These are phyloP conservation scores for Ammopiptanthus mongolicus DNA, from an alignment of 306 rosid species.

Conservation along the genomic window DNA sequence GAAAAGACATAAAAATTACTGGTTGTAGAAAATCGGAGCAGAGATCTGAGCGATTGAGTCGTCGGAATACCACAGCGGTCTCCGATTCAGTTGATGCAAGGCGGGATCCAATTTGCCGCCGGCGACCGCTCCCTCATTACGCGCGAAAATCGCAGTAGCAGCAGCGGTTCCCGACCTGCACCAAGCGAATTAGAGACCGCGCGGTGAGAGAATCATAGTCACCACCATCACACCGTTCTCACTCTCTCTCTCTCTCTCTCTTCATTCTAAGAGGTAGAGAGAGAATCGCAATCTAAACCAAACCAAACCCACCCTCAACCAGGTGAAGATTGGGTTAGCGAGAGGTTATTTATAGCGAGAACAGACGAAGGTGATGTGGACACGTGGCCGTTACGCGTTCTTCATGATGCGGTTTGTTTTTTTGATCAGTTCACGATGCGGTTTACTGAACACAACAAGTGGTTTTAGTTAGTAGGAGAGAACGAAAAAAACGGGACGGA, in stretches of 20 bases:
- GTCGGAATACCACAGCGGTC: conserved; percentile 44
- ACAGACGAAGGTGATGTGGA: conserved; percentile 21
- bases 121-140: background rate
- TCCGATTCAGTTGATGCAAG: conserved; percentile 99
- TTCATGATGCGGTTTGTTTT: background rate
- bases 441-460: background rate
- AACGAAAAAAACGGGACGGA: background rate
- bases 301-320: conserved; percentile 20
- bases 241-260: background rate
- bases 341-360: conserved; percentile 30
- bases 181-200: conserved; percentile 99
- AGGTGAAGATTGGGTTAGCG: conserved; percentile 3
- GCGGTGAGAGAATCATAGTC: conserved; percentile 37
- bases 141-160: conserved; percentile 16
- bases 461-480: background rate
- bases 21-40: conserved; percentile 9
- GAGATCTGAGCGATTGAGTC: conserved; percentile 33
- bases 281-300: background rate
- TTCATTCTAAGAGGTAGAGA: background rate
- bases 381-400: conserved; percentile 21
- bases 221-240: background rate
- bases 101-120: conserved; percentile 69
- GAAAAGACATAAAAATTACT: background rate
- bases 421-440: background rate
- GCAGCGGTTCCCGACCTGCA: conserved; percentile 99